phyloP scores from a whole-genome alignment of 1,284 basidiomycete species.

The Termitomyces sp. region DNA sequence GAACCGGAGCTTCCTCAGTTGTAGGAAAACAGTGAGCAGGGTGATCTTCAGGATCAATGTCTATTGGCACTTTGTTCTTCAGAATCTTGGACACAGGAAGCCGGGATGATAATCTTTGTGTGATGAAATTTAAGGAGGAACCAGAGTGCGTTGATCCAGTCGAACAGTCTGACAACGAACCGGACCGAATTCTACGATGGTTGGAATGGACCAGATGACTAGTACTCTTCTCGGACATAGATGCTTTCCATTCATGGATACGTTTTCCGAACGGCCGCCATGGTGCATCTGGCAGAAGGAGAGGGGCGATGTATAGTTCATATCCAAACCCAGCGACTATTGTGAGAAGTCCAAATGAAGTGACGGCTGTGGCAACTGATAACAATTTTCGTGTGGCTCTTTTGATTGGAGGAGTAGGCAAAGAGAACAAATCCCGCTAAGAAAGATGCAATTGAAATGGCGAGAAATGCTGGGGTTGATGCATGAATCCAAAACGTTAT shows the following conservation, averaged over 20 bases:
- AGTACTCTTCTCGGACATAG: neutral
- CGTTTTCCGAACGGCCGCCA: conserved; percentile 6
- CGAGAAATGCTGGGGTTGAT: conserved; percentile 38
- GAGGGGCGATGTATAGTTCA: conserved; percentile 16
- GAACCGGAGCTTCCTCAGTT: neutral
- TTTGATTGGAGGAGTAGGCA: conserved; percentile 46
- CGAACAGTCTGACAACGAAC: conserved; percentile 7
- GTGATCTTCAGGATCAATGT: neutral
- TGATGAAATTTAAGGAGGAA: conserved; percentile 2
- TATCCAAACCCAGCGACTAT: conserved; percentile 13
- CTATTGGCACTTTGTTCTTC: conserved; percentile 2
- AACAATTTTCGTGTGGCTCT: conserved; percentile 8
- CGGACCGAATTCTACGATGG: neutral
- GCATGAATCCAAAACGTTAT: conserved; percentile 16
- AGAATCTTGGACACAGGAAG: conserved; percentile 1
- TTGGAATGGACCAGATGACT: neutral
- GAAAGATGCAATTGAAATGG: conserved; percentile 55
- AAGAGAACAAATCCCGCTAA: conserved; percentile 52
- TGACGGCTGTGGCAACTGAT: conserved; percentile 12
- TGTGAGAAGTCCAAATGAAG: conserved; percentile 13
- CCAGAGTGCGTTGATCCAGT: neutral
- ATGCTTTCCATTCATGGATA: conserved; percentile 4
- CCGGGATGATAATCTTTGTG: neutral
- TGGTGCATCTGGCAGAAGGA: conserved; percentile 8
- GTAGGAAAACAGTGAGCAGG: neutral